Base-by-base conservation (phyloP, 208 protist genomes). In the Acanthamoeba triangularis region DNA sequence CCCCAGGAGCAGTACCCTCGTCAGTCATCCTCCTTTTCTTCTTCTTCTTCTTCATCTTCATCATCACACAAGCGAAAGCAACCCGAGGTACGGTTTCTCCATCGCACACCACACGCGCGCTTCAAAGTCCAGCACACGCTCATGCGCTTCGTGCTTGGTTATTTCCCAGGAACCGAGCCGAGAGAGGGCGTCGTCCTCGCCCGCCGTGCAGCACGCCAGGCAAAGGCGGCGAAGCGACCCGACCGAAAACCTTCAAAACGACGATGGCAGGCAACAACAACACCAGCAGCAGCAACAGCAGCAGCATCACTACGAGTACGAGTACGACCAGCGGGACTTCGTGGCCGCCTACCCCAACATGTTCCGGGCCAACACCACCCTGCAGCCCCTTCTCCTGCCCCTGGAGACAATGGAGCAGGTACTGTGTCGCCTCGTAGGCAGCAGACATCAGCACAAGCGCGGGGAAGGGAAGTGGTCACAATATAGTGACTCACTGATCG, bases 331-430 rank as follows among this genome's bases (percentile, higher is more conserved):
- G n/a, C 56, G 56, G 1, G 56, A 63, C 20, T 63, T 63, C 56
- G 56, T 37, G 63, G n/a, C 63, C n/a, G n/a, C 30, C 63, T 82
- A 82, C 25, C 74, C 33, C 41, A 49, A 41, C 41, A 87, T 61
- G 41, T 87, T 87, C 78, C 78, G 41, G 37, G 47, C 47, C n/a
- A 87, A 87, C 78, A 87, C 18, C 78, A 87, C 78, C 30, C 52
- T 87, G 78, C 78, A 87, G 78, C 78, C 78, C n/a, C 78, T 87
- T n/a, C 78, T 87, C 18, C 78, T 87, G 78, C 78, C 78, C 8
- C 78, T 87, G 16, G 78, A 87, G 13, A 87, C 78, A 23, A 87
- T 87, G 78, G 78, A 87, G 49, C 41, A 87, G 72, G 72, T 82
- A 37, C 30, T 18, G 8, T 47, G 20, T 3, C 37, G 2, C 30